Evolutionary conservation across 2,329 filamentous ascomycete genomes (phyloP), one percentile per base, ranked within the genome.

Genomic region (Exophiala sp.): DNA sequence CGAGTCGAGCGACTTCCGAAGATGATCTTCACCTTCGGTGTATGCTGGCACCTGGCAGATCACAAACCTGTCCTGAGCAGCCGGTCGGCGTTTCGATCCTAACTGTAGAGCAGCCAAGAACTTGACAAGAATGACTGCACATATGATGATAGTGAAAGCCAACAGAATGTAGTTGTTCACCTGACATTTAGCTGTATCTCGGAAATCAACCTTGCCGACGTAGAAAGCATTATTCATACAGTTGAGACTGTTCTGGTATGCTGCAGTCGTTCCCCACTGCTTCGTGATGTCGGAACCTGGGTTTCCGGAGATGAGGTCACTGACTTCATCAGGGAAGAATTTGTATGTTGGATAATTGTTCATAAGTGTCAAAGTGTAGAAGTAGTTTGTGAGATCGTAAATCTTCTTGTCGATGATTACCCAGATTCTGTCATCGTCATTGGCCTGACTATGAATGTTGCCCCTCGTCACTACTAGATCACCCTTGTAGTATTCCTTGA

Each of bases 11-110:
- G 91, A 92, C 68, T 96, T 95, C 51, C 94, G 82, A 7, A 99
- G 77, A 3, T 91, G 92, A 65, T 99, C 94, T 77, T 99, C 94
- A 65, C 91, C 94, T 76, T 99, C 94, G 0, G 94, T 99, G 68
- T 99, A 99, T 4, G 94, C 94, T 8, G 94, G 94, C 32, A 99
- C 91, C 71, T 96, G 91, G 72, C 94, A 97, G 62, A 99, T 97
- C 64, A 99, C 91, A 65, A 99, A 99, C 69, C 97, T 99, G 72
- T 99, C 94, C 71, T 97, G 94, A 35, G 91, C 88, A 5, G 88
- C 81, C 2, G 94, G 94, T 14, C 89, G 86, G 55, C 89, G 84
- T 75, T 96, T 96, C 4, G 91, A 91, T 42, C 92, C 91, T 57
- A 99, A 89, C 66, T 96, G 94, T 39, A 99, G 79, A 10, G 94